phyloP scores from a whole-genome alignment of 148 eudicot genomes.

The Pharnaceum exiguum region DNA sequence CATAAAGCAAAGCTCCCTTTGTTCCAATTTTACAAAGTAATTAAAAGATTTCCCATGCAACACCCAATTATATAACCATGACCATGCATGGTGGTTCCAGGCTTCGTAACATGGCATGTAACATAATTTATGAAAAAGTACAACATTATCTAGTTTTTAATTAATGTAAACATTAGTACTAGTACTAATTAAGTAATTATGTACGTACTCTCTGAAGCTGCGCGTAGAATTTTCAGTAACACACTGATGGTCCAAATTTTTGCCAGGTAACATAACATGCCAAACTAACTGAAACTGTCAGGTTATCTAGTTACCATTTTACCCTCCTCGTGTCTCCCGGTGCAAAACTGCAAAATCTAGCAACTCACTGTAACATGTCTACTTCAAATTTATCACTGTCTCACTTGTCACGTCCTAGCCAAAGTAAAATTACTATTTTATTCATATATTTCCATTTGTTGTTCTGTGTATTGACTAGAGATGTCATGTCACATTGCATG shows the following conservation, averaged over 20 bases:
- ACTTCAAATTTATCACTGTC: too few species aligned
- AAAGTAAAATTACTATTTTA: too few species aligned
- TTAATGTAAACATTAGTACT: neutral
- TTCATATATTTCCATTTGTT: too few species aligned
- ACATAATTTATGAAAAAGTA: too few species aligned
- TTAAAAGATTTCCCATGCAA: neutral
- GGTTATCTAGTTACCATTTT: constrained; percentile 4
- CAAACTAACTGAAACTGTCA: constrained; percentile 38
- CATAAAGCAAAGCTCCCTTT: neutral
- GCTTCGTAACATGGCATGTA: neutral
- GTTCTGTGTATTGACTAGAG: too few species aligned
- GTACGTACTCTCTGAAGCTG: neutral
- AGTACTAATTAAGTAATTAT: neutral
- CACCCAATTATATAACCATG: constrained; percentile 18
- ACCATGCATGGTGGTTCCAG: constrained; percentile 19
- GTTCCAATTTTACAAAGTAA: neutral
- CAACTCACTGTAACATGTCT: too few species aligned
- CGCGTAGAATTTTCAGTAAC: constrained; percentile 13
- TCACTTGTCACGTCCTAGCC: too few species aligned
- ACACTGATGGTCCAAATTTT: neutral
- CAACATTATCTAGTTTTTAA: neutral
- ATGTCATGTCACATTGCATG: too few species aligned
- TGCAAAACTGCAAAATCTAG: constrained; percentile 10
- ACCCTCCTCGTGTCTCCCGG: constrained; percentile 13
- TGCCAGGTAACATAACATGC: constrained; percentile 14